Percentiles rank a stretch among this genome's conserved stretches.
These are phyloP conservation scores for Pisolithus orientalis DNA, from an alignment of 768 basidiomycete genomes.

Conservation along the genomic window DNA sequence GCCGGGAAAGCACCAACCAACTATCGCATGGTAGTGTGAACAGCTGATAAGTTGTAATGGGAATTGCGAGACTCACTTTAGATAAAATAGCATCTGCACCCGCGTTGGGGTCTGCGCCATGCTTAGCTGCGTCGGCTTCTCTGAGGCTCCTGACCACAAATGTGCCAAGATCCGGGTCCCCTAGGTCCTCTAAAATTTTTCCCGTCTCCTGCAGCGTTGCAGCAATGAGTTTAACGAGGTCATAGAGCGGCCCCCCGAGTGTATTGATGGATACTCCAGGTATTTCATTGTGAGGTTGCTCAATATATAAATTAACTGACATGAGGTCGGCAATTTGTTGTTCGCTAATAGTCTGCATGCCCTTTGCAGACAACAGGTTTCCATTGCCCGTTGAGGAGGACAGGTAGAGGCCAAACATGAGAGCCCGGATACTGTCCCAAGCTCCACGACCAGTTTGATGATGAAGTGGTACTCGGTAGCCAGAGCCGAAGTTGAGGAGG, in stretches of 20 bases:
- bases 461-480: conserved; percentile 72
- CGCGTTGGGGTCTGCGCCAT: conserved; percentile 22
- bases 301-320: conserved; percentile 62
- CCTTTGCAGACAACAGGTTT: conserved; percentile 60
- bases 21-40: conserved; percentile 29
- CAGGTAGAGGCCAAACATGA: conserved; percentile 69
- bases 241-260: conserved; percentile 66
- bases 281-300: conserved; percentile 63
- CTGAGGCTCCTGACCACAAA: conserved; percentile 69
- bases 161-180: conserved; percentile 65
- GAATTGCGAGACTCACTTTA: conserved; percentile 38
- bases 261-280: conserved; percentile 69
- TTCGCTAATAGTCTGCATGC: conserved; percentile 49
- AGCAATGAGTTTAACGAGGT: conserved; percentile 65
- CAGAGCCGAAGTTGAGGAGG: conserved; percentile 79
- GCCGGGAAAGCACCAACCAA: conserved; percentile 73
- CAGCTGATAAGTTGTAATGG: neutral
- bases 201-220: conserved; percentile 70
- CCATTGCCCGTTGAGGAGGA: conserved; percentile 48
- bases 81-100: conserved; percentile 57
- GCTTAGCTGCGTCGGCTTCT: conserved; percentile 37
- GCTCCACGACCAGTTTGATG: conserved; percentile 70
- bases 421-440: conserved; percentile 75
- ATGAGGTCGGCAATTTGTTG: conserved; percentile 68
- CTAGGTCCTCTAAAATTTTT: conserved; percentile 46